Conservation (phyloP, 164 flowering plant species). For the Liriodendron chinense region DNA sequence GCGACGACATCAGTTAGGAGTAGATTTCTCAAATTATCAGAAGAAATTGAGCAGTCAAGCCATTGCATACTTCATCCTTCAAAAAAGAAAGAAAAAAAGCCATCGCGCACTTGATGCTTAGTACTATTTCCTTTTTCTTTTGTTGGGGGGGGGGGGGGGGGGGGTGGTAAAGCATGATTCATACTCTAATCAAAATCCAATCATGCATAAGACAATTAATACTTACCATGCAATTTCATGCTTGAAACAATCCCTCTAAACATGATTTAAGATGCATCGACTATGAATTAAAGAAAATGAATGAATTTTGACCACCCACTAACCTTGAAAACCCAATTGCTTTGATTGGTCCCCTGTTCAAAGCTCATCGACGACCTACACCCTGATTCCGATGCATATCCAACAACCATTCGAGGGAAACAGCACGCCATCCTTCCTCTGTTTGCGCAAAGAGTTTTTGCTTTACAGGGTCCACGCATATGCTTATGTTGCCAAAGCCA, state of each 20-base stretch:
- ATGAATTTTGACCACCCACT: not conserved
- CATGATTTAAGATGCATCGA: not conserved
- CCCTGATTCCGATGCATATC: constrained; percentile 54
- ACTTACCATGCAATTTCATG: too few relatives aligned
- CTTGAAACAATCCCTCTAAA: not conserved
- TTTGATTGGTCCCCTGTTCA: not conserved
- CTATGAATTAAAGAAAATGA: too few relatives aligned
- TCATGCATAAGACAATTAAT: not conserved
- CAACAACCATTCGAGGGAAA: constrained; percentile 62
- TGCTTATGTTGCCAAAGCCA: constrained; percentile 80
- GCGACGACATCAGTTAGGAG: not conserved
- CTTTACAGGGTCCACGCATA: constrained; percentile 62
- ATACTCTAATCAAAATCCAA: not conserved
- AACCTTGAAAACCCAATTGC: not conserved
- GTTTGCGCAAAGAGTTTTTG: constrained; percentile 68
- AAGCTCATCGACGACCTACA: constrained; percentile 28
- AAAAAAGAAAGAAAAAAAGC: too few relatives aligned
- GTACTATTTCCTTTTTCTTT: too few relatives aligned
- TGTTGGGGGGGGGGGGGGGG: too few relatives aligned
- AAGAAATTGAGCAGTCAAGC: not conserved
- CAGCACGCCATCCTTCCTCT: constrained; percentile 63
- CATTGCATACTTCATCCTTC: too few relatives aligned
- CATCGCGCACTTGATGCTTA: too few relatives aligned
- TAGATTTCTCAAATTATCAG: not conserved
- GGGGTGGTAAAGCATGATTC: too few relatives aligned